Base-by-base conservation (phyloP, 23 red algal genomes). In the Gracilariopsis chorda region DNA sequence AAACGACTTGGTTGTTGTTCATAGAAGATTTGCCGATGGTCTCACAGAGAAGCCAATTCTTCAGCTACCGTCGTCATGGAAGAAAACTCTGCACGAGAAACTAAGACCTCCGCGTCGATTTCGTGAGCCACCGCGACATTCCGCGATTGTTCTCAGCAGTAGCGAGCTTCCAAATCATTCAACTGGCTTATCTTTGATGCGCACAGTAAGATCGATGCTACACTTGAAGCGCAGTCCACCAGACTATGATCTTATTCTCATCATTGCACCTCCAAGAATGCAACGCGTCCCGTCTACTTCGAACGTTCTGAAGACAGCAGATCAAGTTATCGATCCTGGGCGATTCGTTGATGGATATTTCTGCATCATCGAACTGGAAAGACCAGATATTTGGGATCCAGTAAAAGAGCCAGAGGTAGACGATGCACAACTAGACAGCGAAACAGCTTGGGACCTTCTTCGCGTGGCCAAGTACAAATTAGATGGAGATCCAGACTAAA, bases 211-310 rank as follows among this genome's bases (percentile, higher is more conserved):
- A 19, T 89, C 85, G 35, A 48, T 89, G 46, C 21, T 89, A 21
- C 49, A 64, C 55, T 49, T 89, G 51, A 89, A 89, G 21, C 85
- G 70, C 25, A 76, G 49, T 40, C 29, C 65, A 36, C 34, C 40
- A 20, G 51, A 89, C 40, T 51, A 73, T 28, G 85, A 89, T 55
- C 69, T 77, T 46, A 89, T 89, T 47, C 69, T 89, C 13, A 69
- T 69, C 37, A 53, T 89, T 89, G 65, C 70, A 45, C 85, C 85
- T 5, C 70, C 85, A 16, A 89, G 78, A 78, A 89, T 89, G 85
- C 85, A 89, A 77, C 65, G 85, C 9, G 72, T 89, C 7, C 85
- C 85, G 32, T 73, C 29, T 76, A 23, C 85, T 20, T 77, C 65
- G 33, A 58, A 55, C 21, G 47, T 89, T 0, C 59, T 78, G 21